Evolutionary conservation across 129 eudicot genomes (phyloP).

Genomic region (Apium graveolens): DNA sequence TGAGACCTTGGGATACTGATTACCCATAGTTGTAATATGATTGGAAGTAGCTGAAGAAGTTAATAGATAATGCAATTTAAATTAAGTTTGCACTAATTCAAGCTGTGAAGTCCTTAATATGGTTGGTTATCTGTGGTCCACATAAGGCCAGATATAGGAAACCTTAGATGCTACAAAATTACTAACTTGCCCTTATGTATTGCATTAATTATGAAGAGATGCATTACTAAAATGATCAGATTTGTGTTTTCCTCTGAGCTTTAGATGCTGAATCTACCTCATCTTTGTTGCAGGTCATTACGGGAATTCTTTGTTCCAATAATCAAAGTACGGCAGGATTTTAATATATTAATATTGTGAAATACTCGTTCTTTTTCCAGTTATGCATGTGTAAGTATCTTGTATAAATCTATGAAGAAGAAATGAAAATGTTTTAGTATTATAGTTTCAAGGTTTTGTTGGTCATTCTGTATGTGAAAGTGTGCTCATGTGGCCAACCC

Average conservation of each 20-base stretch:
- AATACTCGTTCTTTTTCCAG: background rate
- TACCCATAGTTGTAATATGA: slow-evolving; percentile 32
- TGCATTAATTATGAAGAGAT: background rate
- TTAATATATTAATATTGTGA: background rate
- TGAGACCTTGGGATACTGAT: slow-evolving; percentile 16
- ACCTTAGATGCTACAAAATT: background rate
- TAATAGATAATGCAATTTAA: slow-evolving; percentile 3
- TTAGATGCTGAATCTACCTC: background rate
- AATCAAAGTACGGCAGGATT: background rate
- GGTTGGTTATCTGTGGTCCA: slow-evolving; percentile 4
- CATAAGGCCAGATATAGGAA: background rate
- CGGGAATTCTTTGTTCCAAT: background rate
- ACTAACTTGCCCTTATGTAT: slow-evolving; percentile 10
- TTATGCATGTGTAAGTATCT: background rate
- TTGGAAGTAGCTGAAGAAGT: slow-evolving; percentile 14
- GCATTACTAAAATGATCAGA: background rate
- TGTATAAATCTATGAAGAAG: background rate
- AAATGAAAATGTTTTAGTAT: background rate
- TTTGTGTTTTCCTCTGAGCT: background rate
- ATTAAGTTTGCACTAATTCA: slow-evolving; percentile 8
- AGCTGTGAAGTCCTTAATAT: slow-evolving; percentile 20
- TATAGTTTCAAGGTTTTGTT: background rate
- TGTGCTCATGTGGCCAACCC: slow-evolving; percentile 10
- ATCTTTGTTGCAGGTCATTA: slow-evolving; percentile 2
- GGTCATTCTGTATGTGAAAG: slow-evolving; percentile 13